phyloP scores from a whole-genome alignment of 75 land plant species.

The Pinus tabuliformis region DNA sequence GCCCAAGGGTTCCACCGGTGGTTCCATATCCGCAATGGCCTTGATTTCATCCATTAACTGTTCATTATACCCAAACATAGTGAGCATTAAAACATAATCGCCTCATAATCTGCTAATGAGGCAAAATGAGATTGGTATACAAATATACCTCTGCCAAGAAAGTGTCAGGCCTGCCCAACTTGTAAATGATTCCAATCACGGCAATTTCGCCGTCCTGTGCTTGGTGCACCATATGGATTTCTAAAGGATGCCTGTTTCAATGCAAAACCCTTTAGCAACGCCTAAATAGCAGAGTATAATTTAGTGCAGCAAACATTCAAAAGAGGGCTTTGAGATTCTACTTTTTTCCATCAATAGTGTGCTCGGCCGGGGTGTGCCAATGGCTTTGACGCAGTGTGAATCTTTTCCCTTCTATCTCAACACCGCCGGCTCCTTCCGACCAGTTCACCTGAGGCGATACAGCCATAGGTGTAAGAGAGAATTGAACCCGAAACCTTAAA shows the following conservation, averaged over 20 bases:
- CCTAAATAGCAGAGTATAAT: no score
- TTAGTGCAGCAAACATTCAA: no score
- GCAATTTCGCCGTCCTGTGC: conserved; percentile 17
- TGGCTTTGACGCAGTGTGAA: conserved; percentile 34
- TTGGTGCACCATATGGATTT: conserved; percentile 42
- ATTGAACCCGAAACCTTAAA: not conserved
- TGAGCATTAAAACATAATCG: no score
- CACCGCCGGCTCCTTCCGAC: conserved; percentile 19
- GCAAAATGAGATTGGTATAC: no score
- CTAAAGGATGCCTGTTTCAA: conserved; percentile 17
- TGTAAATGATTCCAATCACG: conserved; percentile 36
- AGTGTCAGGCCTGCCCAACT: conserved; percentile 24
- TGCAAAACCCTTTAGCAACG: no score
- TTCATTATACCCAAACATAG: no score
- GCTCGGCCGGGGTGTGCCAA: conserved; percentile 63
- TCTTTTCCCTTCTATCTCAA: conserved; percentile 20
- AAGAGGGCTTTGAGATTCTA: not conserved
- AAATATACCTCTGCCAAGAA: not conserved
- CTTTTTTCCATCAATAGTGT: conserved; percentile 38
- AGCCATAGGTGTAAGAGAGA: not conserved
- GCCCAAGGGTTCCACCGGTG: no score
- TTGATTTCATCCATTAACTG: no score
- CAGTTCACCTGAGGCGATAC: conserved; percentile 10
- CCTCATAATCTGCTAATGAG: no score
- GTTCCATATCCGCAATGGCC: no score